Base-by-base conservation (phyloP, 768 basidiomycete species). In the Mycena polygramma region DNA sequence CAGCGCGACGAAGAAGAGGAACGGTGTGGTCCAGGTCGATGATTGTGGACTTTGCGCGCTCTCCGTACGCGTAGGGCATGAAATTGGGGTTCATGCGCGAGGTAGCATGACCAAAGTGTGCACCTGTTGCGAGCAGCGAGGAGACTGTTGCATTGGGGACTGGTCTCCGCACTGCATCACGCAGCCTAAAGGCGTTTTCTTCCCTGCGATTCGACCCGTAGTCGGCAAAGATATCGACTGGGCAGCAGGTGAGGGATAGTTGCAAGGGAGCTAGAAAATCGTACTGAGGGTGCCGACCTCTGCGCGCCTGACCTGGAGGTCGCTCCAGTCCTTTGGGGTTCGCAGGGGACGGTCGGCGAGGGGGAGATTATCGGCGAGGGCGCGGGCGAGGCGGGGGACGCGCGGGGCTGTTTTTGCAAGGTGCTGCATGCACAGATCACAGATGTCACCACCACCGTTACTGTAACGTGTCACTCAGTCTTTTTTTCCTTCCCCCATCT, bases 21-120 rank as follows among this genome's bases (percentile, higher is more conserved):
- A 99, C 84, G 0, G 98, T 98, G 74, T 94, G 92, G 79, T 99
- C 96, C 36, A 99, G 88, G 81, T 99, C 95, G 79, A 99, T 98
- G 79, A 98, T 87, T 57, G 95, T 94, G 74, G 98, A 87, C 17
- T 93, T 94, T 52, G 95, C 89, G 64, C 98, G 94, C 19, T 90
- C 89, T 70, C 97, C 98, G 78, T 98, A 98, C 43, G 97, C 91
- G 79, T 96, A 97, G 37, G 97, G 94, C 75, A 92, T 84, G 75
- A 96, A 96, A 79, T 94, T 94, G 36, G 95, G 92, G 79, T 96
- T 94, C 86, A 97, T 92, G 73, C 95, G 89, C 7, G 91, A 86
- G 46, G 88, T 87, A 41, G 93, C 88, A 78, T 99, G 97, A 9
- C 98, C 98, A 53, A 99, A 90, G 78, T 98, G 97, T 19, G 98